phyloP scores from a whole-genome alignment of 176 grass and related monocot species.

The Neostapfia colusana region DNA sequence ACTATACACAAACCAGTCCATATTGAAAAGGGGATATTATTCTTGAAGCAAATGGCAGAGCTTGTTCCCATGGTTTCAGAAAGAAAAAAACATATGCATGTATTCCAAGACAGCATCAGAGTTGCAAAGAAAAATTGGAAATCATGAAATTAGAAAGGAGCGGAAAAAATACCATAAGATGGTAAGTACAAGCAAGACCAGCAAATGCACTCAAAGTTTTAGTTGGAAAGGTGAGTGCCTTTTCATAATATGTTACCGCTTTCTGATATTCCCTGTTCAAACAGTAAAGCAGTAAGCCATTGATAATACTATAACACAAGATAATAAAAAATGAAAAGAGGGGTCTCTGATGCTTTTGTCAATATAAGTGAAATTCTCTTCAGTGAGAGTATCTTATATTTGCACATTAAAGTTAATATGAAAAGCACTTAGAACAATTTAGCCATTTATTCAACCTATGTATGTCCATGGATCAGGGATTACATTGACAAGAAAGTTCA shows the following conservation, averaged over 20 bases:
- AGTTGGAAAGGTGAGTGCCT: constrained; percentile 83
- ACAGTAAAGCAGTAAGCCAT: constrained; percentile 21
- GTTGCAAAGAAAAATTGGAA: constrained; percentile 9
- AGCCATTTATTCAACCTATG: background rate
- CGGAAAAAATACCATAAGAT: constrained; percentile 70
- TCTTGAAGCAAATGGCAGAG: background rate
- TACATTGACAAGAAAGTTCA: too few species aligned
- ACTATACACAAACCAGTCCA: constrained; percentile 25
- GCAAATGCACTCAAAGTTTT: constrained; percentile 81
- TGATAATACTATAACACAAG: constrained; percentile 22
- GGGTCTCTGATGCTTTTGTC: constrained; percentile 13
- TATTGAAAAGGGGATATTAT: background rate
- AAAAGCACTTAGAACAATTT: background rate
- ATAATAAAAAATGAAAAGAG: constrained; percentile 15
- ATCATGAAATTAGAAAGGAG: constrained; percentile 13
- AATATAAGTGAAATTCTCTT: constrained; percentile 7
- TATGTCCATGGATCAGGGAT: background rate
- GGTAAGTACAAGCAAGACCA: constrained; percentile 90
- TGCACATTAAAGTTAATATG: background rate
- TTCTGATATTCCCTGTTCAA: constrained; percentile 82
- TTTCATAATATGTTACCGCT: constrained; percentile 86
- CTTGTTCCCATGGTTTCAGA: background rate
- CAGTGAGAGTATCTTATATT: constrained; percentile 20
- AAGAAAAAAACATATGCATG: background rate
- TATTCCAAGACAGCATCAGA: constrained; percentile 22